Conservation (phyloP, 345 rosid species). For the Brassica cretica region DNA sequence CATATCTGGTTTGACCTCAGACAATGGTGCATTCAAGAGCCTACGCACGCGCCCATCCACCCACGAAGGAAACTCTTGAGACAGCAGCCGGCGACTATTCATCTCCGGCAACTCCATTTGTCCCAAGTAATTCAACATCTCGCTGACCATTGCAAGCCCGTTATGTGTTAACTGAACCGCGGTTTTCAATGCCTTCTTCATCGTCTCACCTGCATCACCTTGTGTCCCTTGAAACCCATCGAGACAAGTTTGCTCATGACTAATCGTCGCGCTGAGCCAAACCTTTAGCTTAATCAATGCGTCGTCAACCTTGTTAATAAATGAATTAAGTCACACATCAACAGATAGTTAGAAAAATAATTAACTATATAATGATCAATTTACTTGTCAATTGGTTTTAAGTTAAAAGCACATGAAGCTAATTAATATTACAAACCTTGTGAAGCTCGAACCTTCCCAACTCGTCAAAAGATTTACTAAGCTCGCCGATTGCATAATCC, state of each 20-base stretch:
- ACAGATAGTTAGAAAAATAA: background rate
- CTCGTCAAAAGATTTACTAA: slow-evolving; percentile 45
- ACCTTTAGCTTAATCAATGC: slow-evolving; percentile 46
- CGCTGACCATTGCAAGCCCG: slow-evolving; percentile 62
- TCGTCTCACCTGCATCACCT: slow-evolving; percentile 52
- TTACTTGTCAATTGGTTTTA: background rate
- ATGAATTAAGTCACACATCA: background rate
- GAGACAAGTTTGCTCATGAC: slow-evolving; percentile 72
- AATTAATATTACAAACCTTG: background rate
- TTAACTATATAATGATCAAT: background rate
- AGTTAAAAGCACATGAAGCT: too few species aligned
- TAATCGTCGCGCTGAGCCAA: slow-evolving; percentile 80
- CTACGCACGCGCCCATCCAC: slow-evolving; percentile 32
- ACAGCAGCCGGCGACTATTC: slow-evolving; percentile 36
- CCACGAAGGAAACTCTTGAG: slow-evolving; percentile 40
- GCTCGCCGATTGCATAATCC: slow-evolving; percentile 54
- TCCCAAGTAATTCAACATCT: slow-evolving; percentile 42
- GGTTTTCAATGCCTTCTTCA: slow-evolving; percentile 50
- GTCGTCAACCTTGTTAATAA: slow-evolving; percentile 26
- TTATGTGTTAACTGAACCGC: slow-evolving; percentile 58
- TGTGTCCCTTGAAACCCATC: slow-evolving; percentile 67
- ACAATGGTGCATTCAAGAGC: slow-evolving; percentile 33
- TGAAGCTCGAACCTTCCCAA: slow-evolving; percentile 42
- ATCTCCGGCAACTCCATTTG: slow-evolving; percentile 27
- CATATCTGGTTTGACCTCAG: slow-evolving; percentile 44